Evolutionary conservation across 331 rosid genomes (phyloP), one percentile per base, ranked within the genome.

Genomic region (Acacia pycnantha): DNA sequence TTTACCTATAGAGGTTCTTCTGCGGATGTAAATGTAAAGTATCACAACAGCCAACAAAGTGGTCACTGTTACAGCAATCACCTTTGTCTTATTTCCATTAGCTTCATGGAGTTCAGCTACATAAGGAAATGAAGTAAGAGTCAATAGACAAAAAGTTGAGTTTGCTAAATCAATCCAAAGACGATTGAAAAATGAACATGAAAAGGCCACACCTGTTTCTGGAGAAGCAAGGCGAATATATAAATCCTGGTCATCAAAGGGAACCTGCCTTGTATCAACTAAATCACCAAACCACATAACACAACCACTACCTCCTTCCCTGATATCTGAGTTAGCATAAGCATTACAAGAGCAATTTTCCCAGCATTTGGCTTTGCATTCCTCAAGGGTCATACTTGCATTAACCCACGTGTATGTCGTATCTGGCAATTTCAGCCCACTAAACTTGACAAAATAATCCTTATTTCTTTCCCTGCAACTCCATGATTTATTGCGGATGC

Each of bases 1-100:
- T 14, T 75, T 79, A 84, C 91, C 90, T 80, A 8, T 76, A 9
- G 46, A 51, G 47, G 41, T 86, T 67, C 6, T 78, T 53, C 69
- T 80, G 33, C n/a, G 81, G 16, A 33, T 51, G 86, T 35, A 79
- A 37, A 79, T 73, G 83, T 31, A 76, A 62, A 85, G 70, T 56
- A 84, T 16, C 51, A 74, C 84, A 47, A 59, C 14, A 26, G 79
- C 77, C 11, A 21, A 59, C 14, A 50, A 10, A 62, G 40, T 2
- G 69, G 37, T 61, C 8, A 64, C 19, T 15, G 43, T 29, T 29
- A 6, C 3, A 13, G 21, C 11, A 29, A 29, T 64, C 70, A 64
- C 70, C 41, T 29, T 5, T 29, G 1, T 64, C 11, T 14, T 64
- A 64, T 29, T 13, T 64, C 70, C 41, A 1, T 5, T 5, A 5